phyloP scores from a whole-genome alignment of 768 basidiomycete genomes.

The Auriscalpium vulgare region DNA sequence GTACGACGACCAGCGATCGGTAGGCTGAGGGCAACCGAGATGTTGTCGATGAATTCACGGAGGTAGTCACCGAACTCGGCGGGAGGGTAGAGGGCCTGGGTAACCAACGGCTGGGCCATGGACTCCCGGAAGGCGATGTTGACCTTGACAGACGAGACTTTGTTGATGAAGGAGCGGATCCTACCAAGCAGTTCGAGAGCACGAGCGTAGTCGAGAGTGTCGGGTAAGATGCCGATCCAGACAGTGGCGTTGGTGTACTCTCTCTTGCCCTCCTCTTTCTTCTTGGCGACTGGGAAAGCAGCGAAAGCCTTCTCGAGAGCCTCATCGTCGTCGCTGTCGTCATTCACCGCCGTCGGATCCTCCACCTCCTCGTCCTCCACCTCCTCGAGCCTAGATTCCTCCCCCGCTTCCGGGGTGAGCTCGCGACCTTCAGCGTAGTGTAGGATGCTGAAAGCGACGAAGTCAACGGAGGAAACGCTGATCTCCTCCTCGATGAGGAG shows the following conservation, averaged over 20 bases:
- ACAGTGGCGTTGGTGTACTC: slow-evolving; percentile 16
- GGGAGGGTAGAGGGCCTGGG: slow-evolving; percentile 14
- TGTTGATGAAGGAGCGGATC: slow-evolving; percentile 16
- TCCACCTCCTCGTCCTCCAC: slow-evolving; percentile 14
- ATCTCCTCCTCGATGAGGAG: slow-evolving; percentile 2
- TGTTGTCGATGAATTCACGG: slow-evolving; percentile 26
- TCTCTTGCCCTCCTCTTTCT: slow-evolving; percentile 18
- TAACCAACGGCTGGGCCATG: slow-evolving; percentile 1
- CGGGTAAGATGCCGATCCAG: slow-evolving; percentile 21
- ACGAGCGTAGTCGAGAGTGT: slow-evolving; percentile 16
- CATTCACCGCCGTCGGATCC: not conserved
- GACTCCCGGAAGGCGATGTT: slow-evolving; percentile 22
- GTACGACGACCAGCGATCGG: slow-evolving; percentile 28
- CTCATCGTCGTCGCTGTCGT: slow-evolving; percentile 16
- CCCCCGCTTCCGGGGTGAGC: not conserved
- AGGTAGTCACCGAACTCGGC: slow-evolving; percentile 20
- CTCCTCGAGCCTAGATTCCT: too few species aligned
- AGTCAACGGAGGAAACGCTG: slow-evolving; percentile 1
- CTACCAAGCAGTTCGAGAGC: slow-evolving; percentile 13
- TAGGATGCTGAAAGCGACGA: slow-evolving; percentile 7
- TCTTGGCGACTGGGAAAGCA: slow-evolving; percentile 7
- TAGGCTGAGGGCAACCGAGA: slow-evolving; percentile 31
- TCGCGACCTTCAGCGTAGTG: slow-evolving; percentile 6
- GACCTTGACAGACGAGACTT: slow-evolving; percentile 8
- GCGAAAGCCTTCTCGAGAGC: slow-evolving; percentile 13